Conservation (phyloP, 345 rosid genomes). For the Camelina neglecta region DNA sequence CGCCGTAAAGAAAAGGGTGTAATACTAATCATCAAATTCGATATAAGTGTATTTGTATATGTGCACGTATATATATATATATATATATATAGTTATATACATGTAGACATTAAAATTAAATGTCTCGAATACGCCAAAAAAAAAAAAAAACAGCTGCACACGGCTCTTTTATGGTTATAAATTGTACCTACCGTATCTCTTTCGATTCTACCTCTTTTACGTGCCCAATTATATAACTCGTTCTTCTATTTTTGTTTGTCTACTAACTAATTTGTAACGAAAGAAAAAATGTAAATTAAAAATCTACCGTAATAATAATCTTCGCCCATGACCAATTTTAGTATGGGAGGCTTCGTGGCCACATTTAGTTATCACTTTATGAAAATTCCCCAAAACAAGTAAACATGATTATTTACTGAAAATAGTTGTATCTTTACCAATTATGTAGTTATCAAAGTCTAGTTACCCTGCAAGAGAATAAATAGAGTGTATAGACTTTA, state of each 20-base stretch:
- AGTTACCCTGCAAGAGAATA: background rate
- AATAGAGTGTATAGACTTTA: background rate
- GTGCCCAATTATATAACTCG: background rate
- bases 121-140: background rate
- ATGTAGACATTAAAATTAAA: background rate
- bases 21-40: constrained; percentile 2
- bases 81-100: too few relatives aligned
- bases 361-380: background rate
- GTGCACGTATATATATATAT: background rate
- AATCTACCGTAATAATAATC: too few relatives aligned
- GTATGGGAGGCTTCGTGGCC: background rate
- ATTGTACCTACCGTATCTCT: constrained; percentile 35
- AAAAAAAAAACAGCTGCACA: constrained; percentile 26
- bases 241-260: too few relatives aligned
- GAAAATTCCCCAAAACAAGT: background rate
- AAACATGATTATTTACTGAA: background rate
- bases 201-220: constrained; percentile 14
- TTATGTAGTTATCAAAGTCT: background rate
- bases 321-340: background rate
- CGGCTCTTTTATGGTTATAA: constrained; percentile 1
- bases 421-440: background rate
- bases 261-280: too few relatives aligned
- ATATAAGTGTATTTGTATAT: background rate
- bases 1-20: too few relatives aligned
- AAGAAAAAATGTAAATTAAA: too few relatives aligned